Conservation (phyloP, 2,329 filamentous ascomycete genomes). For the Fusarium torulosum region DNA sequence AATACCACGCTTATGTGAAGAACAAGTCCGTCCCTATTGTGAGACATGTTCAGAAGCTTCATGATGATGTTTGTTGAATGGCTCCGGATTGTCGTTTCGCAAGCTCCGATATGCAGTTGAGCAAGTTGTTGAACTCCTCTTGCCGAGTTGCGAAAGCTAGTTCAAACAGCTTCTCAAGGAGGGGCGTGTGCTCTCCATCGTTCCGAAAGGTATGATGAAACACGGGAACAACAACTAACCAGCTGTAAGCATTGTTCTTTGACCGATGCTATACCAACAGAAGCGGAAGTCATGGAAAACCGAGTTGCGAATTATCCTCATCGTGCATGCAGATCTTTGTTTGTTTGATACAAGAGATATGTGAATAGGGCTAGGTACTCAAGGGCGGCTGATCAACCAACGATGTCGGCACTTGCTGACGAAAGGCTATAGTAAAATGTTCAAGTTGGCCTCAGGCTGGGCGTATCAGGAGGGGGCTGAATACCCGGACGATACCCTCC, state of each 20-base stretch:
- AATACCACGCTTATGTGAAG: not conserved
- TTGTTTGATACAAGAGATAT: constrained; percentile 4
- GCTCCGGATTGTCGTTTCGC: not conserved
- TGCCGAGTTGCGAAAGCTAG: not conserved
- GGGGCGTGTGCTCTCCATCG: constrained; percentile 10
- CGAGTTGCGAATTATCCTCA: constrained; percentile 5
- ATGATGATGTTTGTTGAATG: constrained; percentile 3
- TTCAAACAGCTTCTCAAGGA: constrained; percentile 8
- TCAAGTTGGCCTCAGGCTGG: not conserved
- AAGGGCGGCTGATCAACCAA: constrained; percentile 10
- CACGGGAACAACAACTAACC: constrained; percentile 8
- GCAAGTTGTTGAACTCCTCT: constrained; percentile 2
- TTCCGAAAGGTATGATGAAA: constrained; percentile 19
- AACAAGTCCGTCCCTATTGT: not conserved
- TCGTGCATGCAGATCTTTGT: constrained; percentile 6
- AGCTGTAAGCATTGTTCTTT: constrained; percentile 18
- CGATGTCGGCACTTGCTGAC: constrained; percentile 25
- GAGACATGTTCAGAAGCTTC: constrained; percentile 7
- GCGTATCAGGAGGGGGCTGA: not conserved
- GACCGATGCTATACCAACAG: not conserved
- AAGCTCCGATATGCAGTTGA: constrained; percentile 6
- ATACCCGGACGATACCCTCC: constrained; percentile 8
- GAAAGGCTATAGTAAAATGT: constrained; percentile 24
- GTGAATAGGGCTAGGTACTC: not conserved
- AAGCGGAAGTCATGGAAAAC: not conserved